Conservation (phyloP, 257 asterid species). For the Solanum corneliomulleri region DNA sequence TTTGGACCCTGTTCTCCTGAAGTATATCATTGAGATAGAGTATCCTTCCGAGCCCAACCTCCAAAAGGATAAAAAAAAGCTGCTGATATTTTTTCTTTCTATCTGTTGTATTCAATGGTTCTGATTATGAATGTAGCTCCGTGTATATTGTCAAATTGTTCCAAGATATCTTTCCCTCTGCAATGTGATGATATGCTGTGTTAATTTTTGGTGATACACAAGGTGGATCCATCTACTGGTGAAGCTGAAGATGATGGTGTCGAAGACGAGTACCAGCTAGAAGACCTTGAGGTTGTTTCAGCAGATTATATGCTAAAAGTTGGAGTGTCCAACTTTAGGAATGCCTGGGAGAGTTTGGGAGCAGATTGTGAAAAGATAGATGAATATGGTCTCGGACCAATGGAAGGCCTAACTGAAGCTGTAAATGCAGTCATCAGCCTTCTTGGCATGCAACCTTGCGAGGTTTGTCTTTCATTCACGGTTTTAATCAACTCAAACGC, state of each 20-base stretch:
- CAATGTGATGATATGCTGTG: neutral
- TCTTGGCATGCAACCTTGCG: slow-evolving; percentile 98
- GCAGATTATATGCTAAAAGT: slow-evolving; percentile 89
- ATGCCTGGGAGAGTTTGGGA: slow-evolving; percentile 93
- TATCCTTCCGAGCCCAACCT: neutral
- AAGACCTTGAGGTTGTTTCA: slow-evolving; percentile 85
- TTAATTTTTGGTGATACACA: neutral
- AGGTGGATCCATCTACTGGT: slow-evolving; percentile 97
- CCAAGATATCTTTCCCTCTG: neutral
- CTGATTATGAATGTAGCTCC: neutral
- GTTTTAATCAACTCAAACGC: neutral
- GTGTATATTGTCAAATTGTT: neutral
- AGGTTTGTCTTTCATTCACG: slow-evolving; percentile 44
- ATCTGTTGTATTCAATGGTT: neutral
- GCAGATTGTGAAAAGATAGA: slow-evolving; percentile 67
- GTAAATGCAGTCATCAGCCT: slow-evolving; percentile 79
- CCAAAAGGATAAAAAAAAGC: neutral
- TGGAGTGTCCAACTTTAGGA: slow-evolving; percentile 89
- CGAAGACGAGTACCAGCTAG: slow-evolving; percentile 97
- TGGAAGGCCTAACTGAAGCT: slow-evolving; percentile 84
- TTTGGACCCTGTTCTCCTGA: neutral
- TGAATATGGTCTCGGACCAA: slow-evolving; percentile 95
- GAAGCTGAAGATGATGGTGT: slow-evolving; percentile 97
- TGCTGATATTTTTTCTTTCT: neutral
- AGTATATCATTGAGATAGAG: neutral